These are phyloP conservation scores for Solanum pimpinellifolium DNA, from an alignment of 257 asterid species.

Conservation along the genomic window DNA sequence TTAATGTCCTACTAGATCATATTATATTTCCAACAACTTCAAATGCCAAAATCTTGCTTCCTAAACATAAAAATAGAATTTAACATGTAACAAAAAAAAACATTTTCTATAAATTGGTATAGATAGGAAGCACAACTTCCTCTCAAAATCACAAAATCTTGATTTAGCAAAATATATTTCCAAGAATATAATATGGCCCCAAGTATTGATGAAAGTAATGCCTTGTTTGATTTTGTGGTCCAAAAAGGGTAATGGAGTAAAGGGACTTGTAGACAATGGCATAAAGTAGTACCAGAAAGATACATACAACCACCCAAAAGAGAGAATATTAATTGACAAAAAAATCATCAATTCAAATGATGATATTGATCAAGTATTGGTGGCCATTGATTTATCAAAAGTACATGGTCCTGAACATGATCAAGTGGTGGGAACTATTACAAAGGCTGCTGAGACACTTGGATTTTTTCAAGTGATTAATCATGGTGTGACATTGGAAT, in stretches of 20 bases:
- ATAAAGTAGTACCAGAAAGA: slow-evolving; percentile 8
- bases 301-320: slow-evolving; percentile 17
- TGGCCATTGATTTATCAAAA: slow-evolving; percentile 19
- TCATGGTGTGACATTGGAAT: slow-evolving; percentile 18
- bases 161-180: background rate
- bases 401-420: slow-evolving; percentile 19
- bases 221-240: slow-evolving; percentile 19
- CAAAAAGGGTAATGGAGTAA: slow-evolving; percentile 22
- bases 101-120: background rate
- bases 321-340: slow-evolving; percentile 4
- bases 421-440: slow-evolving; percentile 14
- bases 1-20: background rate
- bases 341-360: background rate
- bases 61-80: background rate
- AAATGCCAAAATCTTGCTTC: background rate
- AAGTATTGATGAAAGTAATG: background rate
- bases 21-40: background rate
- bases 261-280: slow-evolving; percentile 21
- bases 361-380: background rate
- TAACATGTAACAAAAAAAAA: background rate
- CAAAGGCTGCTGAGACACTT: slow-evolving; percentile 17
- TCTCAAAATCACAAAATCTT: background rate
- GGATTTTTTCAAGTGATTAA: slow-evolving; percentile 30
- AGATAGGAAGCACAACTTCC: background rate
- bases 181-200: slow-evolving; percentile 6